Evolutionary conservation across 1,139 yeast genomes (phyloP), one percentile per base, ranked within the genome.

Genomic region (Hyphopichia wangnamkhiaoensis): DNA sequence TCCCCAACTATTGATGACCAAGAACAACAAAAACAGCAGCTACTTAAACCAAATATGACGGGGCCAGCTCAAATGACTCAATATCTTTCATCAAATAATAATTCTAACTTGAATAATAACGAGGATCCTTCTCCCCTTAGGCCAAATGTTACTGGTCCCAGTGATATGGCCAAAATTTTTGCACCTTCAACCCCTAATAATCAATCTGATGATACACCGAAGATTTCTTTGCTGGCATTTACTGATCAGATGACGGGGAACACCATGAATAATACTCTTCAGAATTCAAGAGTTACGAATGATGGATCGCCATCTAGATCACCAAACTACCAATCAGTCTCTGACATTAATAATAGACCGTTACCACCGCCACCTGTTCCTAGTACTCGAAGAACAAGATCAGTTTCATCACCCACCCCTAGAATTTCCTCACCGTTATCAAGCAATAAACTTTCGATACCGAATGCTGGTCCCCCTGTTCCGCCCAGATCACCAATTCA

Each of bases 11-110:
- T 60, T 2, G 58, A 43, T 5, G 31, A 23, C 4, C 37, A 34
- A 15, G 20, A 18, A 14, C 24, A 27, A 16, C 28, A 29, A 25
- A 14, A 14, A 21, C 38, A 31, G 12, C 13, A 51, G 24, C 37
- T 54, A 23, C 59, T 76, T 36, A 62, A 67, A 46, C 83, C 83
- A 8, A 73, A 79, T 42, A 74, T 77, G 66, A 79, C 83, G 1
- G 84, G 84, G 0, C 81, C 84, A 2, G 78, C 79, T 32, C 74
- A 69, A 44, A 68, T 68, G 68, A 58, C 68, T 0, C 61, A 55
- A 28, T 50, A 28, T 52, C 32, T 40, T 46, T 17, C 39, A 36
- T 32, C 26, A 12, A 5, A 7, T n/a, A 27, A 25, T 31, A 21
- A 18, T 23, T 36, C 29, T 19, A 7, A 25, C 6, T 17, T n/a